Percentiles rank a stretch among this genome's conserved stretches.
Evolutionary conservation across 2,329 filamentous ascomycete genomes (phyloP).

Genomic region (Tolypocladium cylindrosporum): DNA sequence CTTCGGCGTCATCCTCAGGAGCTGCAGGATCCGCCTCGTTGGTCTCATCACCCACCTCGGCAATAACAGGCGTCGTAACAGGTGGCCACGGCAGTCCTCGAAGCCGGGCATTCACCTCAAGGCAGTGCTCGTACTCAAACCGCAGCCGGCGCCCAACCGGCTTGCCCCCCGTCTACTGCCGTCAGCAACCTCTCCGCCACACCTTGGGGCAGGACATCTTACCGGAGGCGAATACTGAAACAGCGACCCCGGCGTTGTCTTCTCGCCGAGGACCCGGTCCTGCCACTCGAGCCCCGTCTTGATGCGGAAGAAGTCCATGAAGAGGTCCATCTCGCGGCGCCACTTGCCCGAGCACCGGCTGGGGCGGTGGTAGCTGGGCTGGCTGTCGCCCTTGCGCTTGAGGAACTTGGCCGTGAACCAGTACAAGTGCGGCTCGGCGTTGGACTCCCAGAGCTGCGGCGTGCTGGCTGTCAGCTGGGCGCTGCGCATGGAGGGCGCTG

Average conservation of each 20-base stretch:
- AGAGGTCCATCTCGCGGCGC: conserved; percentile 34
- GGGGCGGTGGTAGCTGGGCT: conserved; percentile 26
- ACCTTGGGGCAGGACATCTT: conserved; percentile 11
- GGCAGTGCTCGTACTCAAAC: conserved; percentile 21
- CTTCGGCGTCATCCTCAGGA: not conserved
- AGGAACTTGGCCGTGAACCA: conserved; percentile 45
- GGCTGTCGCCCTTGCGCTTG: conserved; percentile 26
- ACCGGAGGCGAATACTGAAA: conserved; percentile 41
- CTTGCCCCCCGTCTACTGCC: conserved; percentile 22
- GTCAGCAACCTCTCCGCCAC: not conserved
- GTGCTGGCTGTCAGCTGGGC: not conserved
- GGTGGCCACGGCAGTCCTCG: conserved; percentile 16
- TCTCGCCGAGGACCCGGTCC: conserved; percentile 32
- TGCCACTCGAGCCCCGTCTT: conserved; percentile 52
- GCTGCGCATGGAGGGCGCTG: not conserved
- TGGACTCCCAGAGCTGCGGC: conserved; percentile 56
- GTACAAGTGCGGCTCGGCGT: conserved; percentile 49
- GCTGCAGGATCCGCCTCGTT: not conserved
- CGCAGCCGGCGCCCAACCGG: conserved; percentile 24
- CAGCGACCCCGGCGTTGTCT: conserved; percentile 16
- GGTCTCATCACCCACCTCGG: not conserved
- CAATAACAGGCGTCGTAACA: not conserved
- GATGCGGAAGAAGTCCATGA: conserved; percentile 45
- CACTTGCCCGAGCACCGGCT: conserved; percentile 29
- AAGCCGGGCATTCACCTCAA: conserved; percentile 21